Evolutionary conservation across 495 filamentous ascomycete species (phyloP), one percentile per base, ranked within the genome.

Genomic region (Trichoderma virens): DNA sequence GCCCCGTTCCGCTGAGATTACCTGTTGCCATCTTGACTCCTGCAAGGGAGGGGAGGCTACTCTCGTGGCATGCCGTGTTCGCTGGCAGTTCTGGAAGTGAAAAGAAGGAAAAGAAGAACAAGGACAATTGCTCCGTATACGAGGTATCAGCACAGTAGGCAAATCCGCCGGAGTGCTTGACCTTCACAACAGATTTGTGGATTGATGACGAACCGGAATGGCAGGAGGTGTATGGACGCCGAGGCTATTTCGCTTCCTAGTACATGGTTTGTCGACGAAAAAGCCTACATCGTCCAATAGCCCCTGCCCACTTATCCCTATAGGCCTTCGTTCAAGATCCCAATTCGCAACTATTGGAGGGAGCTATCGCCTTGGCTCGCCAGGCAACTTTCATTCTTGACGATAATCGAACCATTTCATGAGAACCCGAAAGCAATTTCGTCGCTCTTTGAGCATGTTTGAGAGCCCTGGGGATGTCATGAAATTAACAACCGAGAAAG

Each of bases 361-460:
- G 79, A 23, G 71, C 68, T 56, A 71, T 73, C 59, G 72, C 80
- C 64, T 79, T 70, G 90, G 86, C 47, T 93, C 92, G 13, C 92
- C 92, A 13, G 80, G 87, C 43, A 79, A 80, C 56, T 83, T 79
- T 62, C 87, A 91, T 63, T 76, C 88, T 51, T 85, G 90, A 64
- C 90, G 91, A 61, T 81, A 81, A 11, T 86, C 87, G 11, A 90
- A 88, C 68, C 88, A 86, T 23, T 83, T 85, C 62, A 81, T 84
- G 73, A 87, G 93, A 60, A 90, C 91, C 16, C 86, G 92, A 66
- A 96, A 95, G 72, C 90, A 90, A 66, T 93, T 91, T 67, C 86
- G 94, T 32, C 85, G 94, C 61, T 96, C 93, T 45, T 80, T 96
- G 71, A 97, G 93, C 79, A 98, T 98, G 94, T 98, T 93, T 76